Evolutionary conservation across 805 yeast genomes (phyloP), one percentile per base, ranked within the genome.

Genomic region (Grigorovia jiainica): DNA sequence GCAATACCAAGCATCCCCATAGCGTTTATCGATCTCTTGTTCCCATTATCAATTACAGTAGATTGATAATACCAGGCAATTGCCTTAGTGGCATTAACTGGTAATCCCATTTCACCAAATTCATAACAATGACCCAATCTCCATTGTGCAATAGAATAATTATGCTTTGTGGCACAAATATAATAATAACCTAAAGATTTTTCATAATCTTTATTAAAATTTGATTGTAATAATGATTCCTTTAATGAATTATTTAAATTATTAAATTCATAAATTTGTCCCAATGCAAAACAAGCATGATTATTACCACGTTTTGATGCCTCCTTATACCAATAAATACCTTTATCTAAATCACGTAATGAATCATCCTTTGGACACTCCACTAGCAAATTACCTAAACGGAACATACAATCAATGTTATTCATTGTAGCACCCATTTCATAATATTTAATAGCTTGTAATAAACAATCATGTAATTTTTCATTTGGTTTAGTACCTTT

Each of bases 21-120:
- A 0, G 80, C 70, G 51, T 81, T 79, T 4, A 23, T 7, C 6
- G 36, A 35, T 13, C 19, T 27, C 13, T 80, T 82, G n/a, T n/a
- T n/a, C n/a, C n/a, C n/a, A 71, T 67, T 34, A 68, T 71, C 16
- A 40, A 34, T 16, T 3, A 47, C 48, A 2, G 87, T 86, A 3
- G 85, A 80, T 41, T 75, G 68, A 8, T 79, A 67, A 58, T 82
- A 84, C 89, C 90, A 84, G 11, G 82, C 82, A 38, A 83, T 70
- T 7, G 83, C 75, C 47, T 74, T 71, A 41, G 69, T 65, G 5
- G 84, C 71, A 48, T 78, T 77, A 1, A 75, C 65, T 2, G 64
- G 55, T 40, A 78, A 64, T 2, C 72, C 72, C 20, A 76, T 57
- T 30, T 74, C 68, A 2, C 92, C 92, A 51, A 76, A 79, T 50